Base-by-base conservation (phyloP, 148 eudicot species). In the Persicaria tinctoria region DNA sequence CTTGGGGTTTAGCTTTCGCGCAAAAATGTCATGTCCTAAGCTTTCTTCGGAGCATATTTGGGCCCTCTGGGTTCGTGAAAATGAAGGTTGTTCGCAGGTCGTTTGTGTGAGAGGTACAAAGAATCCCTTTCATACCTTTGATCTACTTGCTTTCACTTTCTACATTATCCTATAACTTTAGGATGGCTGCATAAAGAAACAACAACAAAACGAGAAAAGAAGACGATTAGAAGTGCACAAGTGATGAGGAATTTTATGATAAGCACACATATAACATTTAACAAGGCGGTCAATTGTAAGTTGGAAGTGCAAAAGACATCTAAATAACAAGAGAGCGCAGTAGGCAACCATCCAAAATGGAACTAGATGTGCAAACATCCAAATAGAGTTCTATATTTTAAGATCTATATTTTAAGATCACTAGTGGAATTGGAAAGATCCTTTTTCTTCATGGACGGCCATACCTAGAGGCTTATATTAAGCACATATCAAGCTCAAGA, bases 361-460 rank as follows among this genome's bases (percentile, higher is more conserved):
- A 59, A 59, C 3, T 20, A 8, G 64, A 59, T 59, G 38, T n/a
- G 12, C 70, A 32, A 59, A 64, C 68, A 62, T 62, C 45, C 38
- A 7, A 6, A 16, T 56, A 56, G 62, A 56, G 47, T 64, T 64
- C 41, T 38, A 41, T 64, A 41, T 13, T 41, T 32, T 7, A 13
- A 64, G 16, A 63, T 32, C 68, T 38, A 41, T 64, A 41, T 13
- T 41, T 32, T 7, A 13, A 64, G 16, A 63, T 32, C 68, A 63
- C 45, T 63, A 64, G 70, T 64, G 70, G 47, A 41, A 38, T 13
- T 38, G 70, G 46, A 64, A 64, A 64, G 70, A 38, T 8, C 13
- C 47, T 78, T 76, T 73, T 54, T 70, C 74, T 32, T 70, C 80
- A 79, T 72, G 76, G 75, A 80, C 56, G 80, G 82, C 77, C 75